A percentile compares a stretch with the other conserved stretches of the same genome.
Evolutionary conservation across 169 alveolate genomes (phyloP).

Genomic region (Plasmodium yoelii): DNA sequence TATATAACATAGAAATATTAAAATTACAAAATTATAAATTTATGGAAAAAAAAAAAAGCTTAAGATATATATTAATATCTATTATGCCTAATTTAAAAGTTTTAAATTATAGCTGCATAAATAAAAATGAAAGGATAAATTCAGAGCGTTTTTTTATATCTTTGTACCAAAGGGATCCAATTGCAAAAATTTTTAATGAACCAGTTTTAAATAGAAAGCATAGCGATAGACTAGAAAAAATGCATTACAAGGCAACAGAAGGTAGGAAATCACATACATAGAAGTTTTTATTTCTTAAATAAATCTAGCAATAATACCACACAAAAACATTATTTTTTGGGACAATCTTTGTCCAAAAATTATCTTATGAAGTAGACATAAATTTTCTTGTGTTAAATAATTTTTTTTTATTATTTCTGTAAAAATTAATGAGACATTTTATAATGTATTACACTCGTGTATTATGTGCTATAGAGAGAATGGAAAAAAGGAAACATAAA

Average conservation of each 20-base stretch:
- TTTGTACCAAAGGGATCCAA: conserved; percentile 31
- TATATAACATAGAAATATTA: conserved; percentile 62
- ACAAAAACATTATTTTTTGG: too few relatives aligned
- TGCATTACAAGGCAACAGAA: conserved; percentile 53
- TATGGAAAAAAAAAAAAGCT: conserved; percentile 21
- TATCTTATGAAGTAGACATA: too few relatives aligned
- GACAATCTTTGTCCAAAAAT: not conserved
- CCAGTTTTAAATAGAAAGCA: conserved; percentile 37
- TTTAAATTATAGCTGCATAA: conserved; percentile 45
- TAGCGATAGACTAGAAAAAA: conserved; percentile 34
- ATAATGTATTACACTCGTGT: too few relatives aligned
- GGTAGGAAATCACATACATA: conserved; percentile 10
- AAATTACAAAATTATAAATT: conserved; percentile 43
- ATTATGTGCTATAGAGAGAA: not conserved
- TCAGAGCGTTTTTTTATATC: conserved; percentile 74
- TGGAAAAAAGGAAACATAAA: not conserved
- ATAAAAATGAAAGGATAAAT: conserved; percentile 56
- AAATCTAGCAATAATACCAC: too few relatives aligned
- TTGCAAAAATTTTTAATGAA: conserved; percentile 50
- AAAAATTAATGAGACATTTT: too few relatives aligned
- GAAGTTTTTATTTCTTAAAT: not conserved
- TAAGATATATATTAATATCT: conserved; percentile 61
- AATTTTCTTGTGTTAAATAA: too few relatives aligned
- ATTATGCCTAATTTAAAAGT: conserved; percentile 49
- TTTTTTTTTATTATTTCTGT: too few relatives aligned